These are phyloP conservation scores for Aegilops sharonensis DNA, from an alignment of 176 grass and related monocot species.

Conservation along the genomic window DNA sequence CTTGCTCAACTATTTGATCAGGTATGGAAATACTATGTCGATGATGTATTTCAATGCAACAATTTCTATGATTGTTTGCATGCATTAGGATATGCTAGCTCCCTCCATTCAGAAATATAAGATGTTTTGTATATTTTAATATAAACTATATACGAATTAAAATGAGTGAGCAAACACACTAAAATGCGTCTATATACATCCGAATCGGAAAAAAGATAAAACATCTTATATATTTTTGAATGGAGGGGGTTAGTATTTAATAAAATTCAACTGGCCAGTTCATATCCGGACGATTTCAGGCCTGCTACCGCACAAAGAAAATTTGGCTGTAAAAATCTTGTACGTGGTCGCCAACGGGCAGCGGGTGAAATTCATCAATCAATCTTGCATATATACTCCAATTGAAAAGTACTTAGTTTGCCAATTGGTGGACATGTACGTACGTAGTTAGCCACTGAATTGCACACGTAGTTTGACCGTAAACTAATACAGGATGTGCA, in stretches of 20 bases:
- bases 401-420: too few relatives aligned
- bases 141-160: too few relatives aligned
- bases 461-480: background rate
- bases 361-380: background rate
- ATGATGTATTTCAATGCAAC: background rate
- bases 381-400: background rate
- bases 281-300: background rate
- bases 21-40: background rate
- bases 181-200: too few relatives aligned
- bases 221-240: too few relatives aligned
- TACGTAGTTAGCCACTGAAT: background rate
- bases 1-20: slow-evolving; percentile 8
- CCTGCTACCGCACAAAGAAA: background rate
- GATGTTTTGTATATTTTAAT: too few relatives aligned
- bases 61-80: background rate
- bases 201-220: too few relatives aligned
- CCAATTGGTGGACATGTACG: background rate
- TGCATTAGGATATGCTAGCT: too few relatives aligned
- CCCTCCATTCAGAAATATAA: too few relatives aligned
- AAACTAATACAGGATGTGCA: background rate
- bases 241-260: too few relatives aligned
- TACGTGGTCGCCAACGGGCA: background rate
- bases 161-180: too few relatives aligned
- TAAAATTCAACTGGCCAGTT: background rate
- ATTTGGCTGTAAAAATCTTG: background rate